Evolutionary conservation across 208 protist species (phyloP), one percentile per base, ranked within the genome.

Genomic region (Herpetomonas tarakana): DNA sequence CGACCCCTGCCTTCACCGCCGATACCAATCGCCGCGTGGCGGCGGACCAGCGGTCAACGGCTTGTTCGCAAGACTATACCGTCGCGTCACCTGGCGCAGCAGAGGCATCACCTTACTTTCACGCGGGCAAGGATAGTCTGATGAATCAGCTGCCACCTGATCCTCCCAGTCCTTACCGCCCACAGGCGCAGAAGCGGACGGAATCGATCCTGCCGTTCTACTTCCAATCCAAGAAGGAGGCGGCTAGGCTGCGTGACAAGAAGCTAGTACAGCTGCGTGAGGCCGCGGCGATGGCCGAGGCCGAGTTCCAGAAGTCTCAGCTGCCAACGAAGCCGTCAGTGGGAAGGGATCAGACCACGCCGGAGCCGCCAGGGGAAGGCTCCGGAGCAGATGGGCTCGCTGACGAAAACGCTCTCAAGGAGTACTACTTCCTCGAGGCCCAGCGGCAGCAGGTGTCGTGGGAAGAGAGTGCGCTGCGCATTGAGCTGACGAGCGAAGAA

Each of bases 101-200:
- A n/a, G n/a, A n/a, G n/a, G n/a, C n/a, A n/a, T n/a, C n/a, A n/a
- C n/a, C n/a, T n/a, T n/a, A n/a, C n/a, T n/a, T n/a, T n/a, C n/a
- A n/a, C n/a, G n/a, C n/a, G n/a, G 24, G 12, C 51, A 55, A 55
- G n/a, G 55, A 65, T 24, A 76, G 65, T 14, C 55, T 67, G 14
- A 71, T 68, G 65, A 6, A 68, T 28, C 52, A 64, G 25, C 49
- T 70, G 21, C 69, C 72, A 1, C 68, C 76, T 0, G 56, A 74
- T 0, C 81, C 85, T 9, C 85, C 85, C 22, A 92, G 85, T 57
- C 85, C 85, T 14, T 92, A 88, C 71, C 65, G 71, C 35, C 59
- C 75, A n/a, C 63, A 62, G 49, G 30, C 46, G 28, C 62, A 55
- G 27, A 44, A 26, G 16, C 25, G 9, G 22, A 65, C 54, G 51